Evolutionary conservation across 495 filamentous ascomycete species (phyloP).

Genomic region (Aspergillus coremiiformis): DNA sequence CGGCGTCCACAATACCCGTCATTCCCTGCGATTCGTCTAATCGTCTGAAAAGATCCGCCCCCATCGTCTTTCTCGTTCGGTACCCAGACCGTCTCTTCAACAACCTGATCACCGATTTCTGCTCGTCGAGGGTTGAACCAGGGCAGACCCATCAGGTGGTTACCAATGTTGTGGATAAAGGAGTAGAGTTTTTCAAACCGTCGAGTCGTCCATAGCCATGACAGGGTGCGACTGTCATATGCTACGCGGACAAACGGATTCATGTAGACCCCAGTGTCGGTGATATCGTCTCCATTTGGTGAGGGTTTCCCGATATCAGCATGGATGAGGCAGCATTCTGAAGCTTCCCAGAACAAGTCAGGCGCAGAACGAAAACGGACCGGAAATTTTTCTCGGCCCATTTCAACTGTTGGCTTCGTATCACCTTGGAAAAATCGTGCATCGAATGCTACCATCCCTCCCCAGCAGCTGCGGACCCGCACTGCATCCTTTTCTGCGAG

Average conservation of each 20-base stretch:
- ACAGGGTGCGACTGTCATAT: slow-evolving; percentile 47
- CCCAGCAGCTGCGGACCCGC: slow-evolving; percentile 71
- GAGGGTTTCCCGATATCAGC: slow-evolving; percentile 54
- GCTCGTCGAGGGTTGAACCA: slow-evolving; percentile 51
- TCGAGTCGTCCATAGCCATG: slow-evolving; percentile 47
- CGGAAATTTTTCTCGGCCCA: slow-evolving; percentile 22
- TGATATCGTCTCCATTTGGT: slow-evolving; percentile 28
- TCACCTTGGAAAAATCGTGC: slow-evolving; percentile 52
- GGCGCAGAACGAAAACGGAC: slow-evolving; percentile 59
- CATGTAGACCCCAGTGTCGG: slow-evolving; percentile 55
- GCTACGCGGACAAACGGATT: slow-evolving; percentile 68
- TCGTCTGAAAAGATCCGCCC: slow-evolving; percentile 35
- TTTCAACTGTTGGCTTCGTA: neutral
- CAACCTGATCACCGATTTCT: slow-evolving; percentile 46
- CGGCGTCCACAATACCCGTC: slow-evolving; percentile 53
- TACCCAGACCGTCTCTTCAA: slow-evolving; percentile 50
- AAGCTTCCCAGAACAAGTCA: slow-evolving; percentile 66
- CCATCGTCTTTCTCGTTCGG: slow-evolving; percentile 21
- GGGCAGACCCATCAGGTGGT: slow-evolving; percentile 45
- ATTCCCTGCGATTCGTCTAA: slow-evolving; percentile 36
- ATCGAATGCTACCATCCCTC: slow-evolving; percentile 74
- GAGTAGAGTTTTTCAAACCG: slow-evolving; percentile 54
- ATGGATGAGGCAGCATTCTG: slow-evolving; percentile 73
- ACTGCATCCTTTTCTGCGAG: slow-evolving; percentile 59
- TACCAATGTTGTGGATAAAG: slow-evolving; percentile 48